A percentile compares a stretch with the other conserved stretches of the same genome.
Conservation (phyloP, 2,329 filamentous ascomycete species). For the Acrocalymma vagum region DNA sequence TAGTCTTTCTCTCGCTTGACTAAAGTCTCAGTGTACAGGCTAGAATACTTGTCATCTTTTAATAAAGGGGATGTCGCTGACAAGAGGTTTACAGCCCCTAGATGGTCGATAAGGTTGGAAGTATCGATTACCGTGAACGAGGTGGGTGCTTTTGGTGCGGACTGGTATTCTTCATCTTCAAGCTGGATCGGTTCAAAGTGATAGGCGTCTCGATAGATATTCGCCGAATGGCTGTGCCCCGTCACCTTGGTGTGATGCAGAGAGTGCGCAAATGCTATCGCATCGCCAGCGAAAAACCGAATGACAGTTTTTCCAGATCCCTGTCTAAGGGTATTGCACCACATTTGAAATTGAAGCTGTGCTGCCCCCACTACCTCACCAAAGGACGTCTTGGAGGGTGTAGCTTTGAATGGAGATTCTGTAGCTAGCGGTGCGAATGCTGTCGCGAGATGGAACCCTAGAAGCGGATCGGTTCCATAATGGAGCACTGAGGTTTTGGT, state of each 20-base stretch:
- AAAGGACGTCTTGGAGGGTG: no score
- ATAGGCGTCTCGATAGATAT: conserved; percentile 55
- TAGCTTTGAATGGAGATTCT: conserved; percentile 11
- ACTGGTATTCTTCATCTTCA: conserved; percentile 53
- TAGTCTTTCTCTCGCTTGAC: conserved; percentile 41
- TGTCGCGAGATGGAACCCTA: conserved; percentile 65
- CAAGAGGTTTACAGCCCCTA: conserved; percentile 57
- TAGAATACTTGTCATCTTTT: conserved; percentile 44
- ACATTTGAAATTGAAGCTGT: conserved; percentile 57
- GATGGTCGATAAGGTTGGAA: conserved; percentile 56
- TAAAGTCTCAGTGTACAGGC: conserved; percentile 53
- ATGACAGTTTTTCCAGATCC: conserved; percentile 46
- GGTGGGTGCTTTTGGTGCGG: conserved; percentile 44
- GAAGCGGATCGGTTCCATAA: conserved; percentile 60
- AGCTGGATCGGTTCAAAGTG: conserved; percentile 53
- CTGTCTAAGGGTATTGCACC: conserved; percentile 53
- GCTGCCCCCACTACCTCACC: conserved; percentile 40
- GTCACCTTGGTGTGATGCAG: conserved; percentile 54
- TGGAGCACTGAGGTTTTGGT: conserved; percentile 53
- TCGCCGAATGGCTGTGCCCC: conserved; percentile 40
- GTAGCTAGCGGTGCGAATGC: conserved; percentile 9
- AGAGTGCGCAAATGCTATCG: conserved; percentile 61
- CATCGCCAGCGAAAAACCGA: conserved; percentile 60
- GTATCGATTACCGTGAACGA: conserved; percentile 67
- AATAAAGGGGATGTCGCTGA: conserved; percentile 59